phyloP scores from a whole-genome alignment of 305 asterid genomes.

The Plantago coronopus region DNA sequence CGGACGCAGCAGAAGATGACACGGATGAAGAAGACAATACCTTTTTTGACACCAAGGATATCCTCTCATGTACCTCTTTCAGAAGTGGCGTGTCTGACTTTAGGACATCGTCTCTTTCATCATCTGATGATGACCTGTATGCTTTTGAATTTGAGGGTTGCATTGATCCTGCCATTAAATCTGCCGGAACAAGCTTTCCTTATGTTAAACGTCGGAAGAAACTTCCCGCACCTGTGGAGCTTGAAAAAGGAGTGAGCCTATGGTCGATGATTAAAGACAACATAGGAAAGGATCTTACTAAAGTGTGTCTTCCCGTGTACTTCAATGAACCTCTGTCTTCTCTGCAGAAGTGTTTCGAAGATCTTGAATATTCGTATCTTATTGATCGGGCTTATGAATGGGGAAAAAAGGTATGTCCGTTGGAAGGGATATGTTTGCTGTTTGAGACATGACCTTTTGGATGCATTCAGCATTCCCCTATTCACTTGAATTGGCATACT shows the following conservation, averaged over 20 bases:
- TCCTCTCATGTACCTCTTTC: slow-evolving; percentile 82
- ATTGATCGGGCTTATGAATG: slow-evolving; percentile 87
- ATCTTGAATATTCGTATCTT: slow-evolving; percentile 89
- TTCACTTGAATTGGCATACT: too few species aligned
- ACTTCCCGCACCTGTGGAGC: slow-evolving; percentile 82
- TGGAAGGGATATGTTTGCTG: background rate
- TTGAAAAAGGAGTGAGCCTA: slow-evolving; percentile 89
- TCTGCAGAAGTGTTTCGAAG: slow-evolving; percentile 92
- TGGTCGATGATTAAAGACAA: slow-evolving; percentile 99
- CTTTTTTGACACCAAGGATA: slow-evolving; percentile 85
- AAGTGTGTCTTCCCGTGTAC: slow-evolving; percentile 96
- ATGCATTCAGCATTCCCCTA: too few species aligned
- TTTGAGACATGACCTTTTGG: too few species aligned
- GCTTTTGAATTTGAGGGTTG: slow-evolving; percentile 57
- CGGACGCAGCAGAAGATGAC: slow-evolving; percentile 82
- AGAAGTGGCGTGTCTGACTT: slow-evolving; percentile 78
- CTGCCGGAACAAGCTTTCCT: slow-evolving; percentile 70
- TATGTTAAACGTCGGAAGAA: slow-evolving; percentile 76
- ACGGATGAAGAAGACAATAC: slow-evolving; percentile 89
- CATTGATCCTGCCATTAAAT: slow-evolving; percentile 54
- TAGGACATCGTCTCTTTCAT: slow-evolving; percentile 64
- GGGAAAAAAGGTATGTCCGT: slow-evolving; percentile 66
- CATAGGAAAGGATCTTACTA: slow-evolving; percentile 94
- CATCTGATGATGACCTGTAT: slow-evolving; percentile 59
- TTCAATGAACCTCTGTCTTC: slow-evolving; percentile 97